Evolutionary conservation across 2,329 filamentous ascomycete genomes (phyloP).

Genomic region (Pseudogymnoascus sp.): DNA sequence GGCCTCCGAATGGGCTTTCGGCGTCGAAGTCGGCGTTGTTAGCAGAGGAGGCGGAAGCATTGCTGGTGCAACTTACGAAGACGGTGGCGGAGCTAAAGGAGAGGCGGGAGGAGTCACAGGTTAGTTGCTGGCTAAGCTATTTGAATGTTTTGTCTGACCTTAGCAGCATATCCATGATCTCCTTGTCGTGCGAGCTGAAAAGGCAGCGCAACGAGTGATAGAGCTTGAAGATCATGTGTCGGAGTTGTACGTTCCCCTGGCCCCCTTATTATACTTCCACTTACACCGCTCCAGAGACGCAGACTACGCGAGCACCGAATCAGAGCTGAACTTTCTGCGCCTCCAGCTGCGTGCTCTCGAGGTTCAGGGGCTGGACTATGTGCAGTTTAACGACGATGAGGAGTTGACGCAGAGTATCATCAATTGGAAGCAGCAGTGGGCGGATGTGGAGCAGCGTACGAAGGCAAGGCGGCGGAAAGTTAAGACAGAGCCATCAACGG

Average conservation of each 20-base stretch:
- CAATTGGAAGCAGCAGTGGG: conserved; percentile 55
- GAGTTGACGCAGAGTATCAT: conserved; percentile 52
- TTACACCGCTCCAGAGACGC: conserved; percentile 36
- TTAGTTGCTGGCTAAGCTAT: conserved; percentile 19
- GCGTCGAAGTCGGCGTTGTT: conserved; percentile 27
- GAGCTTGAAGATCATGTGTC: conserved; percentile 50
- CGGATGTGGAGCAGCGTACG: conserved; percentile 37
- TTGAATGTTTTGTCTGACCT: conserved; percentile 8
- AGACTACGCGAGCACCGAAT: conserved; percentile 48
- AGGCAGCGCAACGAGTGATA: conserved; percentile 49
- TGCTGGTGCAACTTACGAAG: conserved; percentile 43
- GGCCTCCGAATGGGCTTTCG: background rate
- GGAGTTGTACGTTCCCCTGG: conserved; percentile 40
- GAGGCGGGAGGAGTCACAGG: conserved; percentile 53
- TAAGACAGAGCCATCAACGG: background rate
- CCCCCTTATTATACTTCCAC: background rate
- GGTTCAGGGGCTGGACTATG: conserved; percentile 43
- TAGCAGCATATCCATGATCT: conserved; percentile 52
- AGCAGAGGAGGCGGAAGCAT: conserved; percentile 34
- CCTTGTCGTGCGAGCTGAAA: conserved; percentile 49
- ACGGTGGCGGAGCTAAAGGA: conserved; percentile 44
- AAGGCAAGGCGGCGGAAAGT: conserved; percentile 19
- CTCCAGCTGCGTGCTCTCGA: conserved; percentile 56
- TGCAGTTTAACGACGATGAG: conserved; percentile 42
- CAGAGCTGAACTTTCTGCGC: conserved; percentile 52